Percentiles rank a stretch among this genome's conserved stretches.
Evolutionary conservation across 805 yeast species (phyloP).

Genomic region (Maudiozyma serrabonitensis): DNA sequence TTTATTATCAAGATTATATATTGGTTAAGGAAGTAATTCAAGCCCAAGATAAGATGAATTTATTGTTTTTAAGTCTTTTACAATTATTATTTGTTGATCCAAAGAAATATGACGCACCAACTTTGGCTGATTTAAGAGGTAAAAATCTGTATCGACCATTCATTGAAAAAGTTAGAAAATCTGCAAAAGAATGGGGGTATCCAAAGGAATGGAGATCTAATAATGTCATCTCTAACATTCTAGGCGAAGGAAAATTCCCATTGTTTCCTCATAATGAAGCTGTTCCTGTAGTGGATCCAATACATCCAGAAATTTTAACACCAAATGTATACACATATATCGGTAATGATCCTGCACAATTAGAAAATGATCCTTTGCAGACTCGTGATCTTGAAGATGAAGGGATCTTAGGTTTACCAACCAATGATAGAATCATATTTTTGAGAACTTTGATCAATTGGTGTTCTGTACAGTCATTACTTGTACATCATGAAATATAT

Average conservation of each 20-base stretch:
- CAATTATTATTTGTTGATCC: constrained; percentile 10
- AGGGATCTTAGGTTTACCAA: constrained; percentile 14
- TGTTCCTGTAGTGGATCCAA: constrained; percentile 10
- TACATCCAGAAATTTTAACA: constrained; percentile 12
- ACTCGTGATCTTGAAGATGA: constrained; percentile 10
- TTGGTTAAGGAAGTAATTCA: constrained; percentile 15
- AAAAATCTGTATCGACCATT: constrained; percentile 5
- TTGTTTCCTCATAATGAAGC: constrained; percentile 9
- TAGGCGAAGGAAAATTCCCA: neutral
- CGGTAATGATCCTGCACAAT: constrained; percentile 4
- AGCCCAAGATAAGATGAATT: constrained; percentile 19
- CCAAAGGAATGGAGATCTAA: constrained; percentile 19
- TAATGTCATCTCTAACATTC: neutral
- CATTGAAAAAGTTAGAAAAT: constrained; percentile 8
- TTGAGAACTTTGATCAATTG: constrained; percentile 14
- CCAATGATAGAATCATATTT: constrained; percentile 12
- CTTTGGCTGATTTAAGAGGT: neutral
- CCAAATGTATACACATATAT: constrained; percentile 12
- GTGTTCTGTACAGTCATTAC: constrained; percentile 15
- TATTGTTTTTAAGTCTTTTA: constrained; percentile 14
- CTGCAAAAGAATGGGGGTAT: constrained; percentile 19
- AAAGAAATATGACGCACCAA: constrained; percentile 13
- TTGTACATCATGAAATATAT: constrained; percentile 16
- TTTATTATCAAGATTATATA: constrained; percentile 17
- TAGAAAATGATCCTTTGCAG: constrained; percentile 11